These are phyloP conservation scores for Skeletonema costatum DNA, from an alignment of 108 stramenopile species.

Conservation along the genomic window DNA sequence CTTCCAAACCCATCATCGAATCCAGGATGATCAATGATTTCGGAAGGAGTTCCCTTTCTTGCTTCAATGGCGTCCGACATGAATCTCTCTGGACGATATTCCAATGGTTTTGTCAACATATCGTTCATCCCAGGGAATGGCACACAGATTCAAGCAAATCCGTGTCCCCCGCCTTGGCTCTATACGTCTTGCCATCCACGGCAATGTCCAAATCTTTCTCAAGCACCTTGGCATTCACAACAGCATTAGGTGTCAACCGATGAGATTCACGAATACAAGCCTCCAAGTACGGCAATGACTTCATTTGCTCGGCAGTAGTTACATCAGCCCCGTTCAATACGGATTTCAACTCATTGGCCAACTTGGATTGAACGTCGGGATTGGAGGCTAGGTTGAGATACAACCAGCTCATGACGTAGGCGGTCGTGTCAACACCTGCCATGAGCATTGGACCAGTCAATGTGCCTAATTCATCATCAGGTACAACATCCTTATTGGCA, in stretches of 20 bases:
- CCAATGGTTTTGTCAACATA: constrained; percentile 16
- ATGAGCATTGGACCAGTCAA: constrained; percentile 24
- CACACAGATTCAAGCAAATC: constrained; percentile 20
- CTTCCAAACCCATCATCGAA: constrained; percentile 36
- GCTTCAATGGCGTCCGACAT: constrained; percentile 20
- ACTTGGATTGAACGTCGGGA: constrained; percentile 28
- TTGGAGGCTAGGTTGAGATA: constrained; percentile 40
- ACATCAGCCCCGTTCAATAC: constrained; percentile 35
- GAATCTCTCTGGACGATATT: constrained; percentile 33
- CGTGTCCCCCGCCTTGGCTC: constrained; percentile 10
- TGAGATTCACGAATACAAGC: constrained; percentile 45
- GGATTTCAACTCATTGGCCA: constrained; percentile 27
- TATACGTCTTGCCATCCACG: constrained; percentile 9
- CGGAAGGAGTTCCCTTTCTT: constrained; percentile 32
- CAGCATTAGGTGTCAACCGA: constrained; percentile 21
- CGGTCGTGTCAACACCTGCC: constrained; percentile 42
- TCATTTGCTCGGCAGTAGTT: constrained; percentile 33
- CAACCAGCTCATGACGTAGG: constrained; percentile 35
- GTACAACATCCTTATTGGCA: constrained; percentile 5
- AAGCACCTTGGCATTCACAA: constrained; percentile 1
- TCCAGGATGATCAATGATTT: constrained; percentile 39
- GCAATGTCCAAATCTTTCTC: constrained; percentile 28
- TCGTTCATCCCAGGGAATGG: constrained; percentile 22
- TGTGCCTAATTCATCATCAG: constrained; percentile 28
- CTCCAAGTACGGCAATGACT: constrained; percentile 25